A percentile compares a stretch with the other conserved stretches of the same genome.
Evolutionary conservation across 2,329 filamentous ascomycete species (phyloP).

Genomic region (Neurospora sp.): DNA sequence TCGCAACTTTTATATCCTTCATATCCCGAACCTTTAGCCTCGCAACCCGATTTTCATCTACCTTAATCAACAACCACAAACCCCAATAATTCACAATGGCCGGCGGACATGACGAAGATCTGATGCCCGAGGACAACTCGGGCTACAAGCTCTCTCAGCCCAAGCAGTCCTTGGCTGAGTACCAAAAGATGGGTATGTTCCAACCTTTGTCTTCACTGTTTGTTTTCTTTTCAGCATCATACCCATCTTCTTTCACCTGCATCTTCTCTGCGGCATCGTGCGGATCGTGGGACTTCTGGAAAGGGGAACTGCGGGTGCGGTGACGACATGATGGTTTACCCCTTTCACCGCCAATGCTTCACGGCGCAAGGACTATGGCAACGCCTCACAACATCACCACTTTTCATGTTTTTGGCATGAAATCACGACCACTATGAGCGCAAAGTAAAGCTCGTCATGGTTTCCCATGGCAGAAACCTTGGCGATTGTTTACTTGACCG

Average conservation of each 20-base stretch:
- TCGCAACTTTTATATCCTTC: not conserved
- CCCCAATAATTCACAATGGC: slow-evolving; percentile 43
- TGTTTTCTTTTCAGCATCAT: not conserved
- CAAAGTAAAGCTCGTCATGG: not conserved
- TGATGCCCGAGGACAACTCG: slow-evolving; percentile 77
- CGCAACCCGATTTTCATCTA: not conserved
- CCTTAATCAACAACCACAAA: slow-evolving; percentile 1
- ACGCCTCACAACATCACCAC: not conserved
- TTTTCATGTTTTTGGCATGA: too few relatives aligned
- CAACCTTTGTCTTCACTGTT: not conserved
- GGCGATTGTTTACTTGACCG: not conserved
- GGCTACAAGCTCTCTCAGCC: slow-evolving; percentile 95
- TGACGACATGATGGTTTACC: not conserved
- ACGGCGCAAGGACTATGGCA: not conserved
- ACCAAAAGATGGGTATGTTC: slow-evolving; percentile 78
- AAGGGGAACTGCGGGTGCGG: not conserved
- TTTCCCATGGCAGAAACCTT: not conserved
- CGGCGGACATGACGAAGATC: slow-evolving; percentile 65
- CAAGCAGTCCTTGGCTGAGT: slow-evolving; percentile 95
- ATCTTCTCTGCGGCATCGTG: not conserved
- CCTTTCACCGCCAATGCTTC: not conserved
- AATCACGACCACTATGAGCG: not conserved
- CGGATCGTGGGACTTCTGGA: not conserved
- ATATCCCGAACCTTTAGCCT: not conserved
- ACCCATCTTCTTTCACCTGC: not conserved